Conservation (phyloP, 2,329 filamentous ascomycete genomes). For the Penicillium sp. region DNA sequence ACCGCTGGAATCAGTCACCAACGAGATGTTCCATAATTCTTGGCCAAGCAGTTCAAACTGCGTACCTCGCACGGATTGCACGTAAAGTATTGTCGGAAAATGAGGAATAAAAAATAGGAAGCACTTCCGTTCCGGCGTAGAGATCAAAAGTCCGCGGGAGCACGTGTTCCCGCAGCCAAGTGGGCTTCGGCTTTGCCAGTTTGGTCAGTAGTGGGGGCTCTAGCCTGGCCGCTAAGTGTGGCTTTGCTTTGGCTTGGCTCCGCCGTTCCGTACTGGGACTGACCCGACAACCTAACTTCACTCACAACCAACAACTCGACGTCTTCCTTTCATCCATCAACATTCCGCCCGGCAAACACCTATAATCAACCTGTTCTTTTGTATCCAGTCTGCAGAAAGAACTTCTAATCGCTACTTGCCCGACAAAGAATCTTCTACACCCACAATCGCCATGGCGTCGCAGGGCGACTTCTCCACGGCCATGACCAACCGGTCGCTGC, state of each 20-base stretch:
- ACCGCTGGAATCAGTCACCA: too few species aligned
- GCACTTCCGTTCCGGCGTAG: too few species aligned
- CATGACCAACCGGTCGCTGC: slow-evolving; percentile 77
- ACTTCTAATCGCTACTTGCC: background rate
- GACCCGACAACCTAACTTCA: background rate
- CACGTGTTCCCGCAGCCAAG: background rate
- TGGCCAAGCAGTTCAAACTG: too few species aligned
- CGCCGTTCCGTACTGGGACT: background rate
- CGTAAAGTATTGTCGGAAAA: background rate
- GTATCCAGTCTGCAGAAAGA: background rate
- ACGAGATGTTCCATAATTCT: background rate
- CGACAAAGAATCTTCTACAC: background rate
- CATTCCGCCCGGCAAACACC: background rate
- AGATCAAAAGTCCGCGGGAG: background rate
- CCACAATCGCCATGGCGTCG: slow-evolving; percentile 27
- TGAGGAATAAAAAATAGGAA: background rate
- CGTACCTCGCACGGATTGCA: too few species aligned
- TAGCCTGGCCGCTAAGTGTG: slow-evolving; percentile 5
- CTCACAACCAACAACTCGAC: background rate
- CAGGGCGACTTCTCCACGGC: slow-evolving; percentile 42
- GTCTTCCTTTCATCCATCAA: slow-evolving; percentile 6
- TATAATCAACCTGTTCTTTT: background rate
- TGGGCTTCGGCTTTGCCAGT: background rate
- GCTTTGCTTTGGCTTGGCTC: slow-evolving; percentile 5
- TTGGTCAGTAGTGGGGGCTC: background rate